Evolutionary conservation across 2,329 filamentous ascomycete genomes (phyloP).

Genomic region (Neonectria coccinea): DNA sequence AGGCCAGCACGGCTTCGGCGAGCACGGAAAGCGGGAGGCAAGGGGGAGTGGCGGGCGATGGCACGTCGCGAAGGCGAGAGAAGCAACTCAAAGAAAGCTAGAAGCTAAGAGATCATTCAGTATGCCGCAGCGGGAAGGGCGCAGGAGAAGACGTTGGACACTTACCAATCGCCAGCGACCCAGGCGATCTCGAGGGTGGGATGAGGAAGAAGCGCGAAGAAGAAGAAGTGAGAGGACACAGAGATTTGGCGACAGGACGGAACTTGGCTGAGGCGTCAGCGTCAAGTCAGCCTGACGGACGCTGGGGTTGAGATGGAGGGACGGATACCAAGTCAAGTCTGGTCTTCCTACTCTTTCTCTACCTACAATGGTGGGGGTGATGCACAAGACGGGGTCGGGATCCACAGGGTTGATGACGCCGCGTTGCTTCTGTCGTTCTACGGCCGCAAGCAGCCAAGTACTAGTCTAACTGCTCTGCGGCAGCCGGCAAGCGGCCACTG

Average conservation of each 20-base stretch:
- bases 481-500: background rate
- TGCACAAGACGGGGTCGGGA: constrained; percentile 22
- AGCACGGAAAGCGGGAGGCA: constrained; percentile 1
- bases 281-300: constrained; percentile 30
- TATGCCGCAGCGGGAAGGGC: constrained; percentile 11
- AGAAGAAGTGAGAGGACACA: constrained; percentile 7
- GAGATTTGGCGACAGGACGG: constrained; percentile 27
- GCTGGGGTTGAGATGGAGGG: constrained; percentile 27
- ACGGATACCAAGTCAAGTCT: constrained; percentile 13
- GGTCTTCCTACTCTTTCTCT: constrained; percentile 9
- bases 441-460: too few relatives aligned
- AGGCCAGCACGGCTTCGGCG: constrained; percentile 1
- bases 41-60: constrained; percentile 20
- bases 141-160: background rate
- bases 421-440: background rate
- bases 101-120: constrained; percentile 21
- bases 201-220: constrained; percentile 22
- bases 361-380: constrained; percentile 23
- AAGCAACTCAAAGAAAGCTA: constrained; percentile 10
- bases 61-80: constrained; percentile 23
- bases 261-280: constrained; percentile 26
- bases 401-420: constrained; percentile 5
- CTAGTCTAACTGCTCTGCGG: background rate
- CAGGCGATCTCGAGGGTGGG: background rate
- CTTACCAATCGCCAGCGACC: constrained; percentile 28